Evolutionary conservation across 176 grass and related monocot species (phyloP).

Genomic region (sorghum (Sorghum bicolor)): Sorghum_bicolor_NCBIv3 NC_012872.2:68762501-68763000

Average conservation of each 20-base stretch:
- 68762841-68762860: conserved; percentile 19
- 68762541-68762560: too few relatives aligned
- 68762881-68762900: background rate
- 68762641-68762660: too few relatives aligned
- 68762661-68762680: too few relatives aligned
- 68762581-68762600: too few relatives aligned
- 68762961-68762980: background rate
- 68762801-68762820: conserved; percentile 2
- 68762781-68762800: background rate
- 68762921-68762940: conserved; percentile 32
- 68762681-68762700: too few relatives aligned
- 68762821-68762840: conserved; percentile 8
- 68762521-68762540: too few relatives aligned
- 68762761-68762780: background rate
- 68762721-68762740: too few relatives aligned
- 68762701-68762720: background rate
- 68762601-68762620: too few relatives aligned
- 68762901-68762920: conserved; percentile 11
- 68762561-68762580: too few relatives aligned
- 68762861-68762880: conserved; percentile 30
- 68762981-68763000: conserved; percentile 12
- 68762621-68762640: too few relatives aligned
- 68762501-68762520: too few relatives aligned
- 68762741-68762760: background rate
- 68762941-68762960: conserved; percentile 1